Evolutionary conservation across 208 protist genomes (phyloP).

Genomic region (Leishmania tropica): DNA sequence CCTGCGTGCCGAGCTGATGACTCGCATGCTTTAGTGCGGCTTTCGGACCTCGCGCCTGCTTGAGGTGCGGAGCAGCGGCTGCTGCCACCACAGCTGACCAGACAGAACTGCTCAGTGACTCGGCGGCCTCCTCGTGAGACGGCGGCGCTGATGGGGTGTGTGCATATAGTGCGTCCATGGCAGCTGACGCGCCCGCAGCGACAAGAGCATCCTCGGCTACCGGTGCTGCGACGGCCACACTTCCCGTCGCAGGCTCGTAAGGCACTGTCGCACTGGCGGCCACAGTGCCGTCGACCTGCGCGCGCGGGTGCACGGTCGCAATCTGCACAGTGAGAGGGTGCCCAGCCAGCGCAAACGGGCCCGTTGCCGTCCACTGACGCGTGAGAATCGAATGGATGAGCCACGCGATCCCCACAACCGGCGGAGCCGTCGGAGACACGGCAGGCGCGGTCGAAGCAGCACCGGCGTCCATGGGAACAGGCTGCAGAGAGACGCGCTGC

Average conservation of each 20-base stretch:
- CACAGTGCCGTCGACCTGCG: not conserved
- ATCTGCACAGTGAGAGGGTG: conserved; percentile 23
- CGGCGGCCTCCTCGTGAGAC: not conserved
- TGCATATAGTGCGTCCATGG: not conserved
- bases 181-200: not conserved
- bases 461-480: not conserved
- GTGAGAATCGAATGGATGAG: conserved; percentile 65
- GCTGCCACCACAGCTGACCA: conserved; percentile 15
- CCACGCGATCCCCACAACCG: conserved; percentile 61
- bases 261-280: not conserved
- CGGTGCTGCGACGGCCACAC: not conserved
- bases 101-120: conserved; percentile 1
- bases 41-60: conserved; percentile 27
- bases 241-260: not conserved
- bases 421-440: conserved; percentile 1
- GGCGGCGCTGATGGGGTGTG: not conserved
- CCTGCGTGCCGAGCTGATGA: conserved; percentile 48
- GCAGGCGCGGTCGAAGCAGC: not conserved
- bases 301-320: not conserved
- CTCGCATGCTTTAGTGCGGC: conserved; percentile 39
- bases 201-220: not conserved
- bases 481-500: conserved; percentile 26
- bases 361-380: conserved; percentile 31
- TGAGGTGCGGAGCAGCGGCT: conserved; percentile 6
- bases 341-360: conserved; percentile 30